Base-by-base conservation (phyloP, 2,329 filamentous ascomycete species). In the Alternaria arbusti region DNA sequence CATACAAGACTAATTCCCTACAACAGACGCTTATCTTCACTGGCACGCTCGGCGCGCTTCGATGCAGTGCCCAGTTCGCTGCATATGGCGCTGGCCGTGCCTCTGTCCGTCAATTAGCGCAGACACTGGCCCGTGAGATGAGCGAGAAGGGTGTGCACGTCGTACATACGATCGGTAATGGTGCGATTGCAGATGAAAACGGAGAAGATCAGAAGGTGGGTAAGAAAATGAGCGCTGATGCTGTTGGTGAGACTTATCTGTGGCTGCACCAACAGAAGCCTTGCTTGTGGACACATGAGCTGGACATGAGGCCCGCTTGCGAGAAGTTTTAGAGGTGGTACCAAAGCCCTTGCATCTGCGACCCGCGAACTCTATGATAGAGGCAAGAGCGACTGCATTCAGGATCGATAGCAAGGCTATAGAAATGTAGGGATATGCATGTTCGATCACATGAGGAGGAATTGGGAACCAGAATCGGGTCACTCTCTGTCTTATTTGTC, bases 151-250 rank as follows among this genome's bases (percentile, higher is more conserved):
- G 86, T 2, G 75, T 89, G 0, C 86, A 89, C 73, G 85, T 88
- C 4, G 85, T 85, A n/a, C 87, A 89, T 75, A 82, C 86, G 3
- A 86, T 89, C 63, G 86, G 84, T 1, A 88, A 88, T 70, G 86
- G 86, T 0, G 77, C 74, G 0, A 88, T 88, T 58, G 79, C 77
- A 28, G 86, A 88, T 70, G 84, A 83, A 58, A 78, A 85, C 26
- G 82, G 81, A 1, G 82, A 85, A 58, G 83, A 83, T 26, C 81
- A 82, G 45, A 78, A 78, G 68, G 80, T 70, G 0, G 86, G 86
- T 4, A 86, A 86, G 80, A 85, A 83, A 61, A 89, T 88, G 80
- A 84, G 84, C 54, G 85, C 86, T 0, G 86, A 88, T 72, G 85
- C 84, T 25, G 85, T 89, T 5, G 86, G 86, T 3, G 84, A 85